These are phyloP conservation scores for Paramyrothecium sp. DNA, from an alignment of 2,329 filamentous ascomycete genomes.

Conservation along the genomic window DNA sequence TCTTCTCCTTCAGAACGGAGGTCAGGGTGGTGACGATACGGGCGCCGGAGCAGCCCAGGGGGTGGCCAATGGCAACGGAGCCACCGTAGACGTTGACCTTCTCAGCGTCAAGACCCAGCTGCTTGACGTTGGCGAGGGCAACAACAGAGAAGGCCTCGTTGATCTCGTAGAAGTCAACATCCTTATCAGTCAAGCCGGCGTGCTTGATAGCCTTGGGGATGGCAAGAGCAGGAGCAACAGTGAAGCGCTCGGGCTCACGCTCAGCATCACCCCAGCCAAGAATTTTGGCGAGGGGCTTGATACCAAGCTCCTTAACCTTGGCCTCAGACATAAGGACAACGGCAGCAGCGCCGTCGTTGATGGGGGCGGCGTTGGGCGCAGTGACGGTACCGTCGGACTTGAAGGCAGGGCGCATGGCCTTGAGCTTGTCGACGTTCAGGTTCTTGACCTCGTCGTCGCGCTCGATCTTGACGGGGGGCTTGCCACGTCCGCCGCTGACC, in stretches of 20 bases:
- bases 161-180: constrained; percentile 95
- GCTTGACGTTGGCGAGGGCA: constrained; percentile 92
- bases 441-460: constrained; percentile 97
- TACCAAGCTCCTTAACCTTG: constrained; percentile 85
- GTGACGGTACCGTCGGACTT: constrained; percentile 86
- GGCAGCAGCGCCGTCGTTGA: constrained; percentile 92
- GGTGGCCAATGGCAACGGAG: constrained; percentile 93
- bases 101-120: constrained; percentile 74
- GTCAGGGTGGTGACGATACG: constrained; percentile 90
- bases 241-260: constrained; percentile 91
- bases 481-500: constrained; percentile 84
- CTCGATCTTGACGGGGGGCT: constrained; percentile 77
- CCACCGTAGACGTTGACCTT: constrained; percentile 96
- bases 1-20: constrained; percentile 84
- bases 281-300: constrained; percentile 95
- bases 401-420: constrained; percentile 81
- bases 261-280: constrained; percentile 96
- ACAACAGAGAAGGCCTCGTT: constrained; percentile 99
- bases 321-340: constrained; percentile 92
- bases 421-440: constrained; percentile 80
- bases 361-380: constrained; percentile 91
- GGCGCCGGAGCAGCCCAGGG: constrained; percentile 89
- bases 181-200: constrained; percentile 73
- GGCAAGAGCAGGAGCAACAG: constrained; percentile 85
- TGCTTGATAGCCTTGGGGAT: constrained; percentile 98